Evolutionary conservation across 345 rosid genomes (phyloP), one percentile per base, ranked within the genome.

Genomic region (Hibiscus mutabilis): DNA sequence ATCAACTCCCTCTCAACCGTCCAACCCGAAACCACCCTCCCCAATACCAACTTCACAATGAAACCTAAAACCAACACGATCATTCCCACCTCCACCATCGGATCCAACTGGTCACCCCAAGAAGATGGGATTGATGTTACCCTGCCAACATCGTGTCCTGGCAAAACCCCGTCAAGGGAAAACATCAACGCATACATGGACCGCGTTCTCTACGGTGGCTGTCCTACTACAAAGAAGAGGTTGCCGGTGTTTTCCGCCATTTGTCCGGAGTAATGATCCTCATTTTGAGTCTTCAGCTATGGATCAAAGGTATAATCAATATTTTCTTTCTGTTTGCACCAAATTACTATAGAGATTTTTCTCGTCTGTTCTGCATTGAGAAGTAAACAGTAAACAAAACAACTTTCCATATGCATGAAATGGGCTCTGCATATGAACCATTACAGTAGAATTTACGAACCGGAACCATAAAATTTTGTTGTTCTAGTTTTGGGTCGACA

Each of bases 111-210:
- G 92, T 84, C 84, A 56, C 97, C 98, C 21, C 72, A 53, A 55
- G 91, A 88, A 77, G 97, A 93, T 84, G 84, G 86, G 64, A 84
- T 88, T 69, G 79, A 77, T 75, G 67, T 80, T 70, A 21, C 69
- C 14, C 75, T 86, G 66, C 81, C 86, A 42, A 42, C 46, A 42
- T 37, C 52, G 42, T 80, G 74, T 40, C 5, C 70, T 19, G 83
- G 18, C 10, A 70, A 56, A 16, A 4, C 33, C 52, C 69, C 72
- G 21, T 65, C 86, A 18, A 77, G 75, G 75, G 77, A 68, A 74
- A 77, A 81, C 10, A 46, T 77, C 29, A 67, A 82, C 73, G 74
- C 68, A 42, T 59, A 78, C 60, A 81, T 84, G 22, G 55, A 77
- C 11, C 24, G 22, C 0, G 69, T 76, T 78, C 81, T 82, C 40